These are phyloP conservation scores for Solanum neorickii DNA, from an alignment of 257 asterid genomes.

Conservation along the genomic window DNA sequence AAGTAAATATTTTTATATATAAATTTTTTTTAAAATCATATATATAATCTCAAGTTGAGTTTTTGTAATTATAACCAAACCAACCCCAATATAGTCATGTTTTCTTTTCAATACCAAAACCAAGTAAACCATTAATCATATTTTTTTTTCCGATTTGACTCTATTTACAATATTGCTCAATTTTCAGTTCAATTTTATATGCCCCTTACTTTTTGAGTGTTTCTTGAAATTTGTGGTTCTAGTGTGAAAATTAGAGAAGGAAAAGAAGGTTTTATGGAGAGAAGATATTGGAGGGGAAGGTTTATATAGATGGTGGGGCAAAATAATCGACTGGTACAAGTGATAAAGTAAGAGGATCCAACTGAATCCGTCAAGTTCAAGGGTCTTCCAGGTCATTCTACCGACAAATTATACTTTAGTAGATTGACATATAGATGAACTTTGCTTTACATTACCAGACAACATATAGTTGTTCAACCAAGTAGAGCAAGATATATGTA, in stretches of 20 bases:
- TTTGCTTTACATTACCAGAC: background rate
- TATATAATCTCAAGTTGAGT: too few relatives aligned
- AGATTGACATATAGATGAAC: background rate
- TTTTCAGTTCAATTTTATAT: too few relatives aligned
- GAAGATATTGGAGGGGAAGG: too few relatives aligned
- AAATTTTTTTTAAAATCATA: too few relatives aligned
- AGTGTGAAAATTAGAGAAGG: background rate
- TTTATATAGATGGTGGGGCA: too few relatives aligned
- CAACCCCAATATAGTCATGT: too few relatives aligned
- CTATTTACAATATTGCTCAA: background rate
- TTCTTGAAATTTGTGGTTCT: background rate
- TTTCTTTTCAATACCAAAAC: too few relatives aligned
- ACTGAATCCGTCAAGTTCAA: background rate
- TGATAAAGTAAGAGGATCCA: background rate
- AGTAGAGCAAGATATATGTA: background rate
- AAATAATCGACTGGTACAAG: too few relatives aligned
- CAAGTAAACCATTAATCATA: background rate
- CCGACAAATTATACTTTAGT: background rate
- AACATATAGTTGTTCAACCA: background rate
- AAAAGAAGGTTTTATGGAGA: background rate
- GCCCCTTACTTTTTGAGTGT: background rate
- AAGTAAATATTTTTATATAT: too few relatives aligned
- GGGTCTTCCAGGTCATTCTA: too few relatives aligned
- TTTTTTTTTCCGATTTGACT: rapidly evolving
- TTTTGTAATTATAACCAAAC: too few relatives aligned